Percentiles rank a stretch among this genome's conserved stretches.
Evolutionary conservation across 2,329 filamentous ascomycete species (phyloP).

Genomic region (Dactylonectria estremocensis): DNA sequence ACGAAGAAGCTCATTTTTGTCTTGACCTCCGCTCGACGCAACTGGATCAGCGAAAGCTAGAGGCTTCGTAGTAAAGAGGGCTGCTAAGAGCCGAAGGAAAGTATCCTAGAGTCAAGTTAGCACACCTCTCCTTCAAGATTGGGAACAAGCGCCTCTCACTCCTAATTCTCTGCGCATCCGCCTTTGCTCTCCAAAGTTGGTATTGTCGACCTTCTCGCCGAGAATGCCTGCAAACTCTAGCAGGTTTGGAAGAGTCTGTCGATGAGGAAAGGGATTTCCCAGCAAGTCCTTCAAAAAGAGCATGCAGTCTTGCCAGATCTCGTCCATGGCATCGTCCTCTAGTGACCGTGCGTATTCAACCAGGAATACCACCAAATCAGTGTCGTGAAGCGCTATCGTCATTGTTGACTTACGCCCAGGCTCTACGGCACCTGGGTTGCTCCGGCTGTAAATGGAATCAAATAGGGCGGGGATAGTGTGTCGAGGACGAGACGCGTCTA

Average conservation of each 20-base stretch:
- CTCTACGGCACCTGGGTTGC: constrained; percentile 86
- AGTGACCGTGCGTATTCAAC: constrained; percentile 91
- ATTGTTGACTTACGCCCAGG: constrained; percentile 87
- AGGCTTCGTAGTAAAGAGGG: constrained; percentile 93
- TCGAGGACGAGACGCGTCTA: constrained; percentile 92
- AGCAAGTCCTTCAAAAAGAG: constrained; percentile 91
- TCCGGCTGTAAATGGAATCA: constrained; percentile 95
- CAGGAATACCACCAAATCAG: constrained; percentile 88
- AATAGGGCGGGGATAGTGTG: constrained; percentile 95
- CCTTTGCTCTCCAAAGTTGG: constrained; percentile 94
- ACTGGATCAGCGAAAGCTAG: constrained; percentile 76
- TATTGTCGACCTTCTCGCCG: constrained; percentile 97
- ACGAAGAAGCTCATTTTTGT: constrained; percentile 57
- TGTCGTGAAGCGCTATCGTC: constrained; percentile 86
- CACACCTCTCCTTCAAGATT: neutral
- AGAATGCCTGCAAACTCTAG: constrained; percentile 91
- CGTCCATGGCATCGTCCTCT: constrained; percentile 97
- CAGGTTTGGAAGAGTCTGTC: constrained; percentile 88
- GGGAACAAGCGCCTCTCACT: constrained; percentile 65
- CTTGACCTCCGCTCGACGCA: constrained; percentile 53
- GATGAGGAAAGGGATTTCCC: constrained; percentile 93
- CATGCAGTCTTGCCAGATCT: constrained; percentile 97
- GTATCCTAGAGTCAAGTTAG: constrained; percentile 76
- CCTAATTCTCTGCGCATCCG: constrained; percentile 93
- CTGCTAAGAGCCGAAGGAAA: constrained; percentile 88